Base-by-base conservation (phyloP, 1,284 basidiomycete species). In the Pterulicium gracile region DNA sequence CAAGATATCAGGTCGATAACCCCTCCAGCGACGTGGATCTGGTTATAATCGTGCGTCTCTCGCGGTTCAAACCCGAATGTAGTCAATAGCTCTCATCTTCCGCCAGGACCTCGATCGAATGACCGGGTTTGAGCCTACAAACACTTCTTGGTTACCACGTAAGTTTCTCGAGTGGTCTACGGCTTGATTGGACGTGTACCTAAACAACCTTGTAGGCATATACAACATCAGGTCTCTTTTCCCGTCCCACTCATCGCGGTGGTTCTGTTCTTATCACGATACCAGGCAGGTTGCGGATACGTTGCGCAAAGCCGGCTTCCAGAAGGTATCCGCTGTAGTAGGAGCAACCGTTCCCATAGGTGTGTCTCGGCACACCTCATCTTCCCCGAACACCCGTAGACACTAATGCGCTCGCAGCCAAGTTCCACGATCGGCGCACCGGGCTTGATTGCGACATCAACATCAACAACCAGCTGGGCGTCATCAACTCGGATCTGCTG, bases 401-500 rank as follows among this genome's bases (percentile, higher is more conserved):
- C 27, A 24, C 32, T n/a, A n/a, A n/a, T n/a, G n/a, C n/a, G n/a
- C 43, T 44, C 21, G 43, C 27, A 79, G 78, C 79, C 17, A 77
- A 73, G 55, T 72, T 75, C 49, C 55, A 47, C 5, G 74, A 80
- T 51, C 63, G 59, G 1, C n/a, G 21, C 0, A 72, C 69, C 0
- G 57, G 59, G 3, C 51, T 78, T 19, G 49, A 64, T 0, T 71
- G 74, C 50, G 79, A 81, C 50, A 61, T 81, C 47, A 79, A 78
- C 51, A 62, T 78, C 47, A 81, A 81, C 55, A 71, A 77, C 24
- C 70, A 69, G 12, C 62, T 80, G 1, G 79, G 79, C 0, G 50
- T 70, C 1, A 52, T 62, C 41, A 81, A 79, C 49, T 73, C 77
- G 0, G 48, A 58, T 5, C 57, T 82, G 44, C 59, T 82, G 39